These are phyloP conservation scores for Microsporum canis DNA, from an alignment of 2,329 filamentous ascomycete genomes.

Conservation along the genomic window DNA sequence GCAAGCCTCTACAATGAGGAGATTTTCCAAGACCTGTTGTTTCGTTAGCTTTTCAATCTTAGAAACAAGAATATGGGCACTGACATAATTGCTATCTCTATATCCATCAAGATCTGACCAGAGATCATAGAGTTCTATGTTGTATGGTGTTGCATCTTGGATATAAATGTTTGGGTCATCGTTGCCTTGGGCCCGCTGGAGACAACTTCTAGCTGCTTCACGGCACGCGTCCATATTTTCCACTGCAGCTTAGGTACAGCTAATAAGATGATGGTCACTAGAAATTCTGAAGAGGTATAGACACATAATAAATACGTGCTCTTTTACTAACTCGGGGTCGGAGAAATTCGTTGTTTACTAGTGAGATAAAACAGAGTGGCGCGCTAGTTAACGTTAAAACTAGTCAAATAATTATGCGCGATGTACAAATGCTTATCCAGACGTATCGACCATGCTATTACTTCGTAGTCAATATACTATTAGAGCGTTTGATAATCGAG, in stretches of 20 bases:
- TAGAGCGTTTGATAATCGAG: too few relatives aligned
- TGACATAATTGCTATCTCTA: constrained; percentile 12
- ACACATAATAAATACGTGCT: background rate
- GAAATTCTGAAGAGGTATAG: background rate
- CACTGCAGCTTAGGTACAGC: background rate
- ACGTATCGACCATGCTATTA: too few relatives aligned
- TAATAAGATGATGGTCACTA: background rate
- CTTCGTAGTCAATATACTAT: too few relatives aligned
- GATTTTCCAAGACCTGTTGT: constrained; percentile 23
- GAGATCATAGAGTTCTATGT: constrained; percentile 14
- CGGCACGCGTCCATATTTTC: constrained; percentile 10
- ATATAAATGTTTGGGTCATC: background rate
- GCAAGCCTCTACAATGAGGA: constrained; percentile 21
- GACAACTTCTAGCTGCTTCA: constrained; percentile 5
- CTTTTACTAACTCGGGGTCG: too few relatives aligned
- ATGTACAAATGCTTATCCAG: too few relatives aligned
- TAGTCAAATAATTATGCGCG: too few relatives aligned
- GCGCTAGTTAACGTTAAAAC: too few relatives aligned
- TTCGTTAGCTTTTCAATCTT: background rate
- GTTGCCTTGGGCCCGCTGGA: background rate
- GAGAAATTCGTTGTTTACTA: too few relatives aligned
- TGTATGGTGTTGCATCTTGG: background rate
- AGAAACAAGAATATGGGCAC: constrained; percentile 15
- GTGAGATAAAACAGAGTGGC: too few relatives aligned
- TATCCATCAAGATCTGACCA: constrained; percentile 24